Evolutionary conservation across 2,329 filamentous ascomycete species (phyloP).

Genomic region (Clonostachys rosea): DNA sequence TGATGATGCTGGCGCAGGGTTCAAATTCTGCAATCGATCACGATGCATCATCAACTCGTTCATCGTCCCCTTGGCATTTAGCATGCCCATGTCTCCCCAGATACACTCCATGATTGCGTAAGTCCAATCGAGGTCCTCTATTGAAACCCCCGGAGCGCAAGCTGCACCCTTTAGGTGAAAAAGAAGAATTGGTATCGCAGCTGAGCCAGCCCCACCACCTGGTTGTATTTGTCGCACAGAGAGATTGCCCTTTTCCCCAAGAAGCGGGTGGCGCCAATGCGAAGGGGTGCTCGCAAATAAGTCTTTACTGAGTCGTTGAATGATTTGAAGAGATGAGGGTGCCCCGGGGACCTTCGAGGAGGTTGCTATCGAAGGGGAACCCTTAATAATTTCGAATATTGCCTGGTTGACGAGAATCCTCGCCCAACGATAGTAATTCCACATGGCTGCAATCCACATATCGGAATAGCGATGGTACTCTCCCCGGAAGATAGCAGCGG

Average conservation of each 20-base stretch:
- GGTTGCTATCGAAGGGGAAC: conserved; percentile 19
- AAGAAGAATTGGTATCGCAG: conserved; percentile 40
- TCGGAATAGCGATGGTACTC: conserved; percentile 51
- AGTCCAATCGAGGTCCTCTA: conserved; percentile 36
- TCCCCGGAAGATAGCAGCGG: conserved; percentile 40
- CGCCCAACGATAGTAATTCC: conserved; percentile 56
- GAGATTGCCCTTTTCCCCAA: conserved; percentile 26
- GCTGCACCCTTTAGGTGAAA: conserved; percentile 42
- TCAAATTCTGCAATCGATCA: no score
- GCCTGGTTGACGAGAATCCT: conserved; percentile 48
- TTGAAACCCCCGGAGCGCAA: conserved; percentile 38
- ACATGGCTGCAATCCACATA: conserved; percentile 48
- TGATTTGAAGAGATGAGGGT: no score
- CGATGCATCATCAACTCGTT: conserved; percentile 12
- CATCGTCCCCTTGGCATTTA: conserved; percentile 38
- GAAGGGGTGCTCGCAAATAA: conserved; percentile 39
- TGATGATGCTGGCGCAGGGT: no score
- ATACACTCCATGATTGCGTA: conserved; percentile 39
- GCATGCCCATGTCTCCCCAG: conserved; percentile 46
- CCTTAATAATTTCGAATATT: conserved; percentile 34
- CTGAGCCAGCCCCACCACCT: conserved; percentile 37
- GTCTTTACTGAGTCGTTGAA: conserved; percentile 18
- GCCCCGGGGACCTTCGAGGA: no score
- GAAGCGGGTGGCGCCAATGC: conserved; percentile 45
- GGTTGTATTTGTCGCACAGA: conserved; percentile 24